Evolutionary conservation across 2,329 filamentous ascomycete species (phyloP), one percentile per base, ranked within the genome.

Genomic region (Penicillium glabrum): DNA sequence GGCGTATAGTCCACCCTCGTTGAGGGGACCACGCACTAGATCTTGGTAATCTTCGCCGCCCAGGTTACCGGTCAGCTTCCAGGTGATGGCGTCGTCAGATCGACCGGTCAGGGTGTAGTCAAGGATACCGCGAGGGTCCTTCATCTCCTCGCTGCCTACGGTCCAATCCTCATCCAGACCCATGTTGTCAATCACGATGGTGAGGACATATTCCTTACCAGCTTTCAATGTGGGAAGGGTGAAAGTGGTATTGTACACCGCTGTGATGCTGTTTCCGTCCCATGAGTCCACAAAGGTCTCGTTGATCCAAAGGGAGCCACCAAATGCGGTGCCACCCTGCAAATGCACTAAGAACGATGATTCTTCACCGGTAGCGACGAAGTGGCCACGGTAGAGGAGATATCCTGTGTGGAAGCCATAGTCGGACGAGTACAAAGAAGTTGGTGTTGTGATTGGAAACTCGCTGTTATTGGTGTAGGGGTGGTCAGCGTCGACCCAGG

Each of bases 361-460:
- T 61, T 91, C 88, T 1, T 79, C 74, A 16, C 87, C 87, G 1
- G 77, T 81, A 5, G 89, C 84, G 1, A 77, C 81, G 69, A 93
- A 93, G 61, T 85, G 80, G 0, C 89, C 89, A 1, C 89, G 83
- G 77, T 84, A 93, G 47, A 93, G 64, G 0, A 92, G 78, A 1
- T 83, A 83, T 3, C 89, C 89, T 0, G 85, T 81, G 69, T 90
- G 80, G 72, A 86, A 93, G 24, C 89, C 89, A 66, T 93, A 93
- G 71, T 93, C 89, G 16, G 83, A 83, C 0, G 80, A 81, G 65
- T 88, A 90, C 0, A 93, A 81, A 0, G 84, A 86, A 0, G 83
- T 86, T 0, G 88, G 86, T 0, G 89, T 92, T 0, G 77, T 81
- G 2, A 88, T 74, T 2, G 80, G 75, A 23, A 74, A 67, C 19